Base-by-base conservation (phyloP, 139 green algal species). In the Picochlorum sp. region DNA sequence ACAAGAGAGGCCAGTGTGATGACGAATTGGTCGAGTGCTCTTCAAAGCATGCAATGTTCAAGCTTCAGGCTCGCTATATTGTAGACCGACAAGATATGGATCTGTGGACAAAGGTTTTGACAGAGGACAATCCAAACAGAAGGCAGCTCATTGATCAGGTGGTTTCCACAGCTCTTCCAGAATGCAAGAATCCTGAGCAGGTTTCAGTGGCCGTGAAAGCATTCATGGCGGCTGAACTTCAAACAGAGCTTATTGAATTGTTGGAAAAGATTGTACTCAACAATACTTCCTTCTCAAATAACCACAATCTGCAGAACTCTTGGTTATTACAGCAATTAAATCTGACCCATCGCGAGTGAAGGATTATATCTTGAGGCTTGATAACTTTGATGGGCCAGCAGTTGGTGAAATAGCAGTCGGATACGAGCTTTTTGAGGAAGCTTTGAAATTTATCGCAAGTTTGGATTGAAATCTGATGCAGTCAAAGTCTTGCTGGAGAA, bases 231-330 rank as follows among this genome's bases (percentile, higher is more conserved):
- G 87, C 86, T 24, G 89, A 94, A 68, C 81, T 99, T 79, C 92
- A 96, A 69, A 64, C 83, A 18, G 92, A 98, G 83, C 86, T 99
- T 20, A 99, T 99, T 49, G 93, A 99, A 82, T 83, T 99, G 71
- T 86, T 99, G 68, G 94, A 99, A 85, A 99, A 98, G 92, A 99
- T 99, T 67, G 94, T 99, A 68, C 85, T 99, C 52, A 91, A 97
- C 79, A 96, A 95, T 83, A 87, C 74, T 45, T 87, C 87, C 34
- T 99, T 99, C 87, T 88, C 70, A 73, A 94, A 89, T 81, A 99
- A 99, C 78, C 89, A 94, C 63, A 99, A 99, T 88, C 86, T 99
- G 79, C 90, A 98, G 77, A 98, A 98, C 76, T 98, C 79, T 86
- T 98, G 59, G 89, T 95, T 71, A 88, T 95, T 57, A 98, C 93